Percentiles rank a stretch among this genome's conserved stretches.
Evolutionary conservation across 768 basidiomycete genomes (phyloP).

Genomic region (Austroboletus eburneus): DNA sequence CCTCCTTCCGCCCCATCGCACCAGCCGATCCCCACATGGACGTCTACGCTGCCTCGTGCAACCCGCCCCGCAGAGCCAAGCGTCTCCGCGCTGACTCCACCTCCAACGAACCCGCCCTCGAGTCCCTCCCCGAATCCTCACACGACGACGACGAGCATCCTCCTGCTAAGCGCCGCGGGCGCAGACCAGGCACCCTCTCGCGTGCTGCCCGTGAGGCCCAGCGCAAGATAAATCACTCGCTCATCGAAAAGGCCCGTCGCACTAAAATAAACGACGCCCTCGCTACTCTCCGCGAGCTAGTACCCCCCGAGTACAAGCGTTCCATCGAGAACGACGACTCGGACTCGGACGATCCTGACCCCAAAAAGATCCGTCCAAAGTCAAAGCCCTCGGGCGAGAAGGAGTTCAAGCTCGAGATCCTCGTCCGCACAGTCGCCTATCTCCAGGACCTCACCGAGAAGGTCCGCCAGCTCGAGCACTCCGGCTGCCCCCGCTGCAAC

Average conservation of each 20-base stretch:
- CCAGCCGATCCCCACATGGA: constrained; percentile 19
- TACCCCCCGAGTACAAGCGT: constrained; percentile 55
- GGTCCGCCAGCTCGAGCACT: constrained; percentile 43
- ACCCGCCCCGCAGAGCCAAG: constrained; percentile 46
- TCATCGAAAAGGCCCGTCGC: constrained; percentile 89
- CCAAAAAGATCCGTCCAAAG: constrained; percentile 25
- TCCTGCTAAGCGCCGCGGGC: constrained; percentile 59
- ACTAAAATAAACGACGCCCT: constrained; percentile 97
- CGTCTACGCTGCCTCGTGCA: constrained; percentile 36
- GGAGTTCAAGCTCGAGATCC: constrained; percentile 91
- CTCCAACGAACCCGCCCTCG: background rate
- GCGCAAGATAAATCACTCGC: constrained; percentile 89
- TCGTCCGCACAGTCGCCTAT: constrained; percentile 77
- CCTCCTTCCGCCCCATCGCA: constrained; percentile 24
- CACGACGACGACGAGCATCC: constrained; percentile 29
- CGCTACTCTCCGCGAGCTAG: constrained; percentile 68
- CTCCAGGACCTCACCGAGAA: constrained; percentile 64
- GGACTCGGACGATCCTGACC: constrained; percentile 33
- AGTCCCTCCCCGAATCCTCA: constrained; percentile 10
- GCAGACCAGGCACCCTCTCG: constrained; percentile 67
- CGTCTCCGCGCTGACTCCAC: constrained; percentile 30
- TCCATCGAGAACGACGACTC: constrained; percentile 21
- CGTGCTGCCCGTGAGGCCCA: constrained; percentile 79
- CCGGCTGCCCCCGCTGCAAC: constrained; percentile 22
- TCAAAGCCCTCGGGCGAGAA: constrained; percentile 53